Base-by-base conservation (phyloP, 257 asterid species). In the Plectranthus barbatus region DNA sequence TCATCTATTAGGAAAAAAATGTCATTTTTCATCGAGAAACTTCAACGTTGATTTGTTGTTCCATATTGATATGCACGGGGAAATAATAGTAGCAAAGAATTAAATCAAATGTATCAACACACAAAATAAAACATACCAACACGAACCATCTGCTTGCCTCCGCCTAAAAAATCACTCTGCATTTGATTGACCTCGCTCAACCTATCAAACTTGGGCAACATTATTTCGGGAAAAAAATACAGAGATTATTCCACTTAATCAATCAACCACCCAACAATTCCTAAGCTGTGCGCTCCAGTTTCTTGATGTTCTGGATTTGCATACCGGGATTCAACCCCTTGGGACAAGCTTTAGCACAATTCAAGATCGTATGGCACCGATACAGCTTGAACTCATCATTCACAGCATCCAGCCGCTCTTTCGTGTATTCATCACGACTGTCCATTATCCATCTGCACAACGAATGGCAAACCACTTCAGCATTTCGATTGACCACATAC, bases 341-440 rank as follows among this genome's bases (percentile, higher is more conserved):
- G 17, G 96, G 96, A 74, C 98, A 91, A 58, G 95, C 98, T 76
- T 85, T 81, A 40, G 97, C 94, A 75, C 97, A 91, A 56, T 91
- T 91, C 82, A 91, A 75, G 64, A 91, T 91, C 46, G 96, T 91
- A 60, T 91, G 96, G 81, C 97, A 87, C 9, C 95, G 86, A 63
- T 91, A 91, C 62, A 91, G 90, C 85, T 91, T 91, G 84, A 74
- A 87, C 75, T 91, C 98, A 1, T 91, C 82, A 14, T 87, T 82
- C 39, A 91, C 67, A 9, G 97, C 95, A 33, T 91, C 96, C 39
- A 91, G 83, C 0, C 97, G 91, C 77, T 91, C 97, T 77, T 82
- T 77, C 18, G 96, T 91, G 74, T 79, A 87, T 70, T 91, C 97
- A 70, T 91, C 97, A 20, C 97, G 96, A 69, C 96, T 91, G 67